Conservation (phyloP, 257 asterid species). For the Solanum appendiculatum region DNA sequence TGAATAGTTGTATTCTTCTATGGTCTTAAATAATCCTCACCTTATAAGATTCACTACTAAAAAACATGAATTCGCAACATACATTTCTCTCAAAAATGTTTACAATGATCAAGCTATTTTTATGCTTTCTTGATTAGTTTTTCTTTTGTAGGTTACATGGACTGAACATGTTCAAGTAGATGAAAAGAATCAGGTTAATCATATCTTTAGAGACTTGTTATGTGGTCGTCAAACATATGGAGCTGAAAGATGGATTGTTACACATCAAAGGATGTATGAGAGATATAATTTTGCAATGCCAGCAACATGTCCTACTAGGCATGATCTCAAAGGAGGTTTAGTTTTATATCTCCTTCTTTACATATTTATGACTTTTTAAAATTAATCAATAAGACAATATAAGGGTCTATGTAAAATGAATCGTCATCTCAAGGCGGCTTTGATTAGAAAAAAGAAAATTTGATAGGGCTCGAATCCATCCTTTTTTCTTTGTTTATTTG, state of each 20-base stretch:
- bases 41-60: not conserved
- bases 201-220: slow-evolving; percentile 46
- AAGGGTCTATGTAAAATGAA: not conserved
- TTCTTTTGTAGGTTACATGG: slow-evolving; percentile 52
- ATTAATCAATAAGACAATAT: not conserved
- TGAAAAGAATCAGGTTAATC: slow-evolving; percentile 38
- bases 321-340: slow-evolving; percentile 46
- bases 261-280: slow-evolving; percentile 57
- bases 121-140: not conserved
- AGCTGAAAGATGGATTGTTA: slow-evolving; percentile 53
- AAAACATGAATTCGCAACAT: not conserved
- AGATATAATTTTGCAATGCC: slow-evolving; percentile 36
- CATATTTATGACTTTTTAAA: not conserved
- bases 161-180: slow-evolving; percentile 73
- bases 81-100: not conserved
- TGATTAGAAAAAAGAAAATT: not conserved
- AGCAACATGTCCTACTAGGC: slow-evolving; percentile 4
- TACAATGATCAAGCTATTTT: not conserved
- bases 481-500: not conserved
- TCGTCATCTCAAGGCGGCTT: not conserved
- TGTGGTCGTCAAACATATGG: slow-evolving; percentile 45
- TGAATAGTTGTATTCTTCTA: not conserved
- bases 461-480: not conserved
- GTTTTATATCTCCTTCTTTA: not conserved
- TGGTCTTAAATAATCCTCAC: not conserved